A percentile compares a stretch with the other conserved stretches of the same genome.
phyloP scores from a whole-genome alignment of 2,329 filamentous ascomycete species.

The Xylariaceae sp. region DNA sequence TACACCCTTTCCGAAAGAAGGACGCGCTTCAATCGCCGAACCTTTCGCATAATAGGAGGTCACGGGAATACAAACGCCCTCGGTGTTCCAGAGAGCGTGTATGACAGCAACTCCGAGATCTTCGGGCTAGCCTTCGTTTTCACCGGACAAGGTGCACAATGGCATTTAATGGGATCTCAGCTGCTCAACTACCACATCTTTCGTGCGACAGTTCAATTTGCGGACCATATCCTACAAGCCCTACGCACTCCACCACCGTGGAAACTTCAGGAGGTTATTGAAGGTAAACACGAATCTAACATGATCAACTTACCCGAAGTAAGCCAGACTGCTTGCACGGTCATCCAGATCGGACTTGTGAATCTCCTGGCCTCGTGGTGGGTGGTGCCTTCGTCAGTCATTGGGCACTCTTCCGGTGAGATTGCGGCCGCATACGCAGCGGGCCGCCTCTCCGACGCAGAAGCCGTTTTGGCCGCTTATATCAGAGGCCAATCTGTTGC shows the following conservation, averaged over 20 bases:
- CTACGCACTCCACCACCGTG: neutral
- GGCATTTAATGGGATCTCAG: neutral
- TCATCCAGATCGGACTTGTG: constrained; percentile 1
- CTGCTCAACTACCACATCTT: neutral
- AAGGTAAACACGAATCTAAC: neutral
- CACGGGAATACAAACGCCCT: too few relatives aligned
- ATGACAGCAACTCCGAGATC: constrained; percentile 1
- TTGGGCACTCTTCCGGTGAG: constrained; percentile 4
- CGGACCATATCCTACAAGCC: neutral
- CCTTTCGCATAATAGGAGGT: neutral
- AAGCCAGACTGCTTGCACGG: constrained; percentile 1
- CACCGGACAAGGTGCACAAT: neutral
- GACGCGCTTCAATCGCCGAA: neutral
- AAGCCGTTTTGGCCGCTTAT: neutral
- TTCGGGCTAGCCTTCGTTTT: constrained; percentile 2
- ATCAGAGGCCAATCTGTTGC: neutral
- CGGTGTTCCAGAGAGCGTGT: neutral
- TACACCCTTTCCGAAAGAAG: neutral
- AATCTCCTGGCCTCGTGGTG: neutral
- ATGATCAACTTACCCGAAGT: neutral
- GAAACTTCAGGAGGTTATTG: neutral
- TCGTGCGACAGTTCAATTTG: neutral
- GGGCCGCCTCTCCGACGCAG: neutral
- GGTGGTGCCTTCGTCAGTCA: neutral
- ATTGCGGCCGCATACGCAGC: constrained; percentile 3